Evolutionary conservation across 1,139 yeast genomes (phyloP).

Genomic region (Suhomyces taliae): DNA sequence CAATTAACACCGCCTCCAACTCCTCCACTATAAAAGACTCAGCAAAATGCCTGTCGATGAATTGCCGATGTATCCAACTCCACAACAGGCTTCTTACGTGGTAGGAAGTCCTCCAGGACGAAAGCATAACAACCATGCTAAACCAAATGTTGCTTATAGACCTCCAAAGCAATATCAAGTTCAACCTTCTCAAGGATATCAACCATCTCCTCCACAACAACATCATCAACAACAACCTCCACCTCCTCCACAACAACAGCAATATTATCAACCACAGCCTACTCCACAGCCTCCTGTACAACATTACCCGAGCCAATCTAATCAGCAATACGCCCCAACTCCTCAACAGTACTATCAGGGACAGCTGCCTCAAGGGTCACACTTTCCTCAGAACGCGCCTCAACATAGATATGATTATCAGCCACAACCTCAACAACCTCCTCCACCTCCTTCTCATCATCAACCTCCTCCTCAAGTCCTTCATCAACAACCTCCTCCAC

Average conservation of each 20-base stretch:
- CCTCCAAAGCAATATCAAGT: conserved; percentile 19
- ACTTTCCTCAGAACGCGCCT: conserved; percentile 11
- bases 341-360: conserved; percentile 18
- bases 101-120: conserved; percentile 23
- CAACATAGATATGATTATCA: conserved; percentile 11
- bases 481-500: conserved; percentile 7
- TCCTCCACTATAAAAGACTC: neutral
- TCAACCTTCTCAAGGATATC: conserved; percentile 18
- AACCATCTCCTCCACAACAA: conserved; percentile 10
- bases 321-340: conserved; percentile 17
- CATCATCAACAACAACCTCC: conserved; percentile 7
- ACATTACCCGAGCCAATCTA: conserved; percentile 7
- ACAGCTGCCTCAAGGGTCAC: conserved; percentile 11
- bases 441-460: conserved; percentile 12
- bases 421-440: conserved; percentile 13
- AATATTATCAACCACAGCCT: conserved; percentile 16
- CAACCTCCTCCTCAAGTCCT: conserved; percentile 12
- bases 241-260: conserved; percentile 12
- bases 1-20: neutral
- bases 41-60: conserved; percentile 35
- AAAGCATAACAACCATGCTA: conserved; percentile 15
- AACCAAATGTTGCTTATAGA: conserved; percentile 15
- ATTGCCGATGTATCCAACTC: conserved; percentile 50
- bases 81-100: conserved; percentile 45
- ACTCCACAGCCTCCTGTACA: conserved; percentile 15